These are phyloP conservation scores for Suillus alpinus DNA, from an alignment of 768 basidiomycete species.

Conservation along the genomic window DNA sequence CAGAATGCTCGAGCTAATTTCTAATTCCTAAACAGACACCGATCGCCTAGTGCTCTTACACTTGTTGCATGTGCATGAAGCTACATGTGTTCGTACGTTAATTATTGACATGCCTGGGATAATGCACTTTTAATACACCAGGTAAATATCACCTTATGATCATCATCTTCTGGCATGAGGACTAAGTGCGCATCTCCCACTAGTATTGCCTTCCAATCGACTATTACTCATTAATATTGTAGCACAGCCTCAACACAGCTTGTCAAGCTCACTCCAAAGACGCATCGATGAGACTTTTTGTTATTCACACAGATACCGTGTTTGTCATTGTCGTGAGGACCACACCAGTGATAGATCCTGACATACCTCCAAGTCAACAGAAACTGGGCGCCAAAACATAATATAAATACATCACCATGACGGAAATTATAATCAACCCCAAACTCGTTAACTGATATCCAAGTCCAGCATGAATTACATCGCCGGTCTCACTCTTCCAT, in stretches of 20 bases:
- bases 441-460: background rate
- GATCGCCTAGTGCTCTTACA: no score
- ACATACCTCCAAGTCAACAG: background rate
- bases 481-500: constrained; percentile 20
- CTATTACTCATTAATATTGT: background rate
- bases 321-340: background rate
- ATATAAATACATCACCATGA: background rate
- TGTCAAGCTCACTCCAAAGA: no score
- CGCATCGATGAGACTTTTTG: no score
- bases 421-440: background rate
- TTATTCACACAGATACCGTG: background rate
- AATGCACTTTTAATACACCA: no score
- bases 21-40: no score
- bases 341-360: background rate
- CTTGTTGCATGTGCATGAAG: no score
- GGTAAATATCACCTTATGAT: no score
- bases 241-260: background rate
- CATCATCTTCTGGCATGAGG: no score
- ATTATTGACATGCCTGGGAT: no score
- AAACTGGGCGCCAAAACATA: background rate
- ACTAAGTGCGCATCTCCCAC: no score
- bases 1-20: no score
- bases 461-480: constrained; percentile 13
- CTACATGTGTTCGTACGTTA: no score
- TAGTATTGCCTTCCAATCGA: background rate